Evolutionary conservation across 2,329 filamentous ascomycete genomes (phyloP).

Genomic region (Aspergillus ibericus): DNA sequence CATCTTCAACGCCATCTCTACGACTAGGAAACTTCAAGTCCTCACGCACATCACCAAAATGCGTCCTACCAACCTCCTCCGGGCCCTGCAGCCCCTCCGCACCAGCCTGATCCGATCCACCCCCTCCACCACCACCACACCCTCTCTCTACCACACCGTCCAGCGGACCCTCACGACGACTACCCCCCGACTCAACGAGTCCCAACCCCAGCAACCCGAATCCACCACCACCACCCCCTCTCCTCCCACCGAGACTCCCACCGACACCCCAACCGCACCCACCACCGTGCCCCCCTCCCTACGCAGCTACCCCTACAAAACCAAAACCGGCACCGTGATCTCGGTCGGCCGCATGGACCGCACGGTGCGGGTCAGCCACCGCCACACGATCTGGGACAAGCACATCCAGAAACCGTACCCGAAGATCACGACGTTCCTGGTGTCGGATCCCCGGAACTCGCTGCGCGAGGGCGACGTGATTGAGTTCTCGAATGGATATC

Average conservation of each 20-base stretch:
- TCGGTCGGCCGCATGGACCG: slow-evolving; percentile 45
- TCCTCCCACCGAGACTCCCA: background rate
- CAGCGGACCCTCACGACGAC: slow-evolving; percentile 17
- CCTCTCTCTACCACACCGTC: slow-evolving; percentile 17
- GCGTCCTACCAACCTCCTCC: slow-evolving; percentile 31
- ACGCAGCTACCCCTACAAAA: slow-evolving; percentile 36
- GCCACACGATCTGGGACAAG: slow-evolving; percentile 37
- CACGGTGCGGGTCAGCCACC: slow-evolving; percentile 40
- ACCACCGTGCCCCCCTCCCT: slow-evolving; percentile 28
- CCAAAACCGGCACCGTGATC: slow-evolving; percentile 42
- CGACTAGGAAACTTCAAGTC: background rate
- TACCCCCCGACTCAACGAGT: slow-evolving; percentile 14
- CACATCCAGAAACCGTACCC: slow-evolving; percentile 41
- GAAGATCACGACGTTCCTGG: slow-evolving; percentile 34
- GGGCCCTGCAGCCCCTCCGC: slow-evolving; percentile 35
- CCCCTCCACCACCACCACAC: slow-evolving; percentile 17
- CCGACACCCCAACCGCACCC: too few relatives aligned
- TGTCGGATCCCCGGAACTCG: slow-evolving; percentile 43
- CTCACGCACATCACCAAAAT: slow-evolving; percentile 18
- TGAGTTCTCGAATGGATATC: slow-evolving; percentile 44
- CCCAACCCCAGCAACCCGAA: background rate
- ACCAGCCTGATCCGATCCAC: slow-evolving; percentile 28
- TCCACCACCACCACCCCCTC: background rate
- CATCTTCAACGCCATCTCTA: background rate
- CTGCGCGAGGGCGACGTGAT: slow-evolving; percentile 47